phyloP scores from a whole-genome alignment of 2,329 filamentous ascomycete species.

The Trichoderma sp. region DNA sequence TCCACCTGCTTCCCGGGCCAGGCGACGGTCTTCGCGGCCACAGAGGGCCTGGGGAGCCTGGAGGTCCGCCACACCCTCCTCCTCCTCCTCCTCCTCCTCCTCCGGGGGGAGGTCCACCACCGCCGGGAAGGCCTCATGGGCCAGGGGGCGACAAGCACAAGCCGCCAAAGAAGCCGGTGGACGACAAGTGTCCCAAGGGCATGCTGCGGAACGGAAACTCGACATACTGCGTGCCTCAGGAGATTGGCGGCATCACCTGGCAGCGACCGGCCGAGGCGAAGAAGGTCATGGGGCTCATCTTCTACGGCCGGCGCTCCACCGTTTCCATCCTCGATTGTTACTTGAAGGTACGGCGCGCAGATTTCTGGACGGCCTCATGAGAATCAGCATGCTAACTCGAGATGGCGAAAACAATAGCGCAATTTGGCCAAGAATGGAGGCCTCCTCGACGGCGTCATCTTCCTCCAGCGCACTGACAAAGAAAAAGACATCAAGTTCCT shows the following conservation, averaged over 20 bases:
- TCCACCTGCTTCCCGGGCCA: slow-evolving; percentile 18
- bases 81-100: too few species aligned
- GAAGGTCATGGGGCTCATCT: slow-evolving; percentile 52
- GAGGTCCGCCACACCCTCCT: background rate
- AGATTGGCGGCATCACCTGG: slow-evolving; percentile 21
- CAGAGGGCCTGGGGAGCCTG: background rate
- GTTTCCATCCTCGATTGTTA: slow-evolving; percentile 54
- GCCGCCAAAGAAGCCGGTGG: background rate
- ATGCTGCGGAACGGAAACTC: slow-evolving; percentile 15
- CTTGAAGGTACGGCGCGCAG: slow-evolving; percentile 40
- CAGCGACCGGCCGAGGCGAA: slow-evolving; percentile 25
- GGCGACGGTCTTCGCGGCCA: slow-evolving; percentile 6
- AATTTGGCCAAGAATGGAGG: slow-evolving; percentile 51
- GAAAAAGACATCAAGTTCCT: slow-evolving; percentile 46
- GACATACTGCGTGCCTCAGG: slow-evolving; percentile 14
- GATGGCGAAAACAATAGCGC: slow-evolving; percentile 36
- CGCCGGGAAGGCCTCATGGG: background rate
- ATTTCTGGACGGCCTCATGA: background rate
- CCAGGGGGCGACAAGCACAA: background rate
- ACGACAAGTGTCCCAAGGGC: slow-evolving; percentile 20
- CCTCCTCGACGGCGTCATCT: slow-evolving; percentile 51
- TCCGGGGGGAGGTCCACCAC: background rate
- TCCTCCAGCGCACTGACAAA: slow-evolving; percentile 48
- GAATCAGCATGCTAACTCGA: slow-evolving; percentile 3
- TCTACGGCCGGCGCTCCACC: slow-evolving; percentile 49